These are phyloP conservation scores for Neurospora sp. DNA, from an alignment of 495 filamentous ascomycete species.

Conservation along the genomic window DNA sequence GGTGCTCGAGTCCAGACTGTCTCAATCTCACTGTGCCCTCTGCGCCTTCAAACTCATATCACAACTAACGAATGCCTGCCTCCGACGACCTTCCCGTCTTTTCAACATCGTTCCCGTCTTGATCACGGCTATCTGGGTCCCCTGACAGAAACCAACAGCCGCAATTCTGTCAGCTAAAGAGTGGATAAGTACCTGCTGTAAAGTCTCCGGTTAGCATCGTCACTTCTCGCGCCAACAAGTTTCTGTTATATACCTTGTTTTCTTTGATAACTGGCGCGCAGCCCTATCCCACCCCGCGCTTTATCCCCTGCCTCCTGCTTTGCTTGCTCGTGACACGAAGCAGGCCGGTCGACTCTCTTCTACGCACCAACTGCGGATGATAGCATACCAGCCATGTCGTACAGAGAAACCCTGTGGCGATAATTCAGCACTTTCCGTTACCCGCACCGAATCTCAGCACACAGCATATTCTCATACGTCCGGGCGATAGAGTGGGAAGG, in stretches of 20 bases:
- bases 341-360: background rate
- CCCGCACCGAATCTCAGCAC: constrained; percentile 6
- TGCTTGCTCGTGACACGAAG: constrained; percentile 1
- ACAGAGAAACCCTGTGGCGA: constrained; percentile 11
- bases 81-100: constrained; percentile 5
- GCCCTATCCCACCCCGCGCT: background rate
- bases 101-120: constrained; percentile 5
- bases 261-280: background rate
- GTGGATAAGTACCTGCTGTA: background rate
- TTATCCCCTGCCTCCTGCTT: background rate
- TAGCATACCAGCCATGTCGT: constrained; percentile 13
- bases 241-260: background rate
- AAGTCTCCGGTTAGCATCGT: background rate
- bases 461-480: background rate
- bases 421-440: constrained; percentile 15
- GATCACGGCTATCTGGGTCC: background rate
- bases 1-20: background rate
- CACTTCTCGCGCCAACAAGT: constrained; percentile 2
- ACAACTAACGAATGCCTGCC: background rate
- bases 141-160: background rate
- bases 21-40: constrained; percentile 5
- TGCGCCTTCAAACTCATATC: constrained; percentile 1
- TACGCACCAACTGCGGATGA: background rate
- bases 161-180: background rate
- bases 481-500: background rate